Evolutionary conservation across 2,329 filamentous ascomycete genomes (phyloP).

Genomic region (Clonostachys chloroleuca): DNA sequence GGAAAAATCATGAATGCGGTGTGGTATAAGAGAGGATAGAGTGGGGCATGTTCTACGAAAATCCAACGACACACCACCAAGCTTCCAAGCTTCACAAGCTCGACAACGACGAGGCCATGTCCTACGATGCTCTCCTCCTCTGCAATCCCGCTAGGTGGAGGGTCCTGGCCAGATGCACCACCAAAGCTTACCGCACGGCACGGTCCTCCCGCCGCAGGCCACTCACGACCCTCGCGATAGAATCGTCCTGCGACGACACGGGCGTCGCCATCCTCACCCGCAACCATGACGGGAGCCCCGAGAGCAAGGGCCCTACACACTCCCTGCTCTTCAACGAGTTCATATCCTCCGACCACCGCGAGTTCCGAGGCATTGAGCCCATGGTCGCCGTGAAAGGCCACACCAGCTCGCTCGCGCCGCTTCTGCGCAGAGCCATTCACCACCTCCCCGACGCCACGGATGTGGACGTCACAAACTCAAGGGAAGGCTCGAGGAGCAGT

Average conservation of each 20-base stretch:
- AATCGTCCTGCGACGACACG: conserved; percentile 89
- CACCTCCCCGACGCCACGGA: conserved; percentile 33
- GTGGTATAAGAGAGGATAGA: no score
- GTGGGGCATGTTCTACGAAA: no score
- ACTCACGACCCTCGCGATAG: conserved; percentile 66
- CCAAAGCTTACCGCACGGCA: no score
- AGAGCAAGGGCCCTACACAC: conserved; percentile 27
- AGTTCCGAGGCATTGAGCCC: conserved; percentile 77
- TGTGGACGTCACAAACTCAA: conserved; percentile 7
- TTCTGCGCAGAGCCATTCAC: conserved; percentile 61
- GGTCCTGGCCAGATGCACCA: no score
- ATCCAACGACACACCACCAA: no score
- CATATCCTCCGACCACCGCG: conserved; percentile 73
- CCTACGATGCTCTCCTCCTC: no score
- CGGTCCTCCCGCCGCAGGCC: not conserved
- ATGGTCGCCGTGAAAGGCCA: conserved; percentile 72
- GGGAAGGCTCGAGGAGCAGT: not conserved
- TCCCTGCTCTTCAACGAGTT: conserved; percentile 75
- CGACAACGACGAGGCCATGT: no score
- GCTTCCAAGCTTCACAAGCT: no score
- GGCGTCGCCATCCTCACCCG: conserved; percentile 79
- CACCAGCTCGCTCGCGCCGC: conserved; percentile 60
- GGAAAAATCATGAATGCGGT: no score
- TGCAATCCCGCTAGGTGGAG: no score
- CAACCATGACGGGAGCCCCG: conserved; percentile 10